Base-by-base conservation (phyloP, 768 basidiomycete species). In the Aureoboletus auriporus region DNA sequence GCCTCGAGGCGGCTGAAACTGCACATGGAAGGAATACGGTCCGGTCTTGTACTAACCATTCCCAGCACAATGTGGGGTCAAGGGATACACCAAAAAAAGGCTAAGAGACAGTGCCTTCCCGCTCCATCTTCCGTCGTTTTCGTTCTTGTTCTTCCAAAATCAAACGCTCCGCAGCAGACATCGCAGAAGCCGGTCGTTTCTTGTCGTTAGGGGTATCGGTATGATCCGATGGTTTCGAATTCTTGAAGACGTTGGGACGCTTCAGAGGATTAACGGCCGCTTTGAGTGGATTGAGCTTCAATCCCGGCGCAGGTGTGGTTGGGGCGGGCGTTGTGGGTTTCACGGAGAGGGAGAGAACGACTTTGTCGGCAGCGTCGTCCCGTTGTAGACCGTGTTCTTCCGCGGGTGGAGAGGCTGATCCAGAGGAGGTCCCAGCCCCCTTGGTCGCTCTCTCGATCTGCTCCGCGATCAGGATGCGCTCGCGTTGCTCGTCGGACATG, bases 401-500 rank as follows among this genome's bases (percentile, higher is more conserved):
- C 6, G 61, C 71, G 8, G 73, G 72, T 4, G 71, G 72, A 16
- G 71, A 61, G 8, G 59, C 50, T 0, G 71, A 62, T 11, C 67
- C 61, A 4, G 65, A 64, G 0, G 49, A 49, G 2, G 69, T 51
- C 27, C 69, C 65, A 2, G 54, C 60, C 30, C 65, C 63, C 50
- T 83, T 82, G 7, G 72, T 75, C 2, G 95, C 96, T 34, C 93
- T 78, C 65, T 90, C 91, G 47, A 99, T 98, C 70, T 99, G 95
- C 58, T 96, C 93, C 10, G 85, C 77, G 52, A 99, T 88, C 42
- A 93, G 77, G 58, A 81, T 71, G 13, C 96, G 83, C 68, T 98
- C 95, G 36, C 96, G 80, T 65, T 93, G 89, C 68, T 99, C 96
- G 61, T 98, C 95, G 17, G 91, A 93, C 65, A 83, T 85, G 23